Conservation (phyloP, 169 alveolate species). For the Eimeria brunetti region DNA sequence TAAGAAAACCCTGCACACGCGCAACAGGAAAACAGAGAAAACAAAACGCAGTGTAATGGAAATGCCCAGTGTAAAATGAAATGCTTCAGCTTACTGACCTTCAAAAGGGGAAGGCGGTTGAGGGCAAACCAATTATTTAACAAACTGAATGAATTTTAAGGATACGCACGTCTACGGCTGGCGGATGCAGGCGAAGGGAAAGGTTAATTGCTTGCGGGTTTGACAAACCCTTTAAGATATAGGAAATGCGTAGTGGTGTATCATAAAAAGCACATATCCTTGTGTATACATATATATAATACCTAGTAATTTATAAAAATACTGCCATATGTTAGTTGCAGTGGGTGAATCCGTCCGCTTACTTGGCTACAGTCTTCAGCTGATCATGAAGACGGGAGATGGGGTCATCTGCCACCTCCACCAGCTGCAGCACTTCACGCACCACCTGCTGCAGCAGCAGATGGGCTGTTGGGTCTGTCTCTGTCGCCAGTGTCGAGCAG, state of each 20-base stretch:
- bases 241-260: no score
- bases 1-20: slow-evolving; percentile 65
- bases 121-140: neutral
- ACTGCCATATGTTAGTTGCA: no score
- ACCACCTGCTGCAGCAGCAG: slow-evolving; percentile 72
- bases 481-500: slow-evolving; percentile 71
- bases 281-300: no score
- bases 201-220: no score
- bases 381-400: neutral
- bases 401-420: slow-evolving; percentile 65
- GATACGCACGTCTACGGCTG: no score
- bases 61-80: no score
- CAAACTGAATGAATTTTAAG: no score
- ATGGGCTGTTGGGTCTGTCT: slow-evolving; percentile 58
- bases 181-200: no score
- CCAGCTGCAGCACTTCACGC: slow-evolving; percentile 24
- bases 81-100: neutral
- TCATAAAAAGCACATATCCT: no score
- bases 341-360: neutral
- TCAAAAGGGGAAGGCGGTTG: neutral
- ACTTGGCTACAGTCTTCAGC: slow-evolving; percentile 51
- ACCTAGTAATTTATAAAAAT: no score
- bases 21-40: neutral
- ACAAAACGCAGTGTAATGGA: neutral
- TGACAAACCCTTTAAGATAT: no score